Evolutionary conservation across 805 yeast genomes (phyloP).

Genomic region (Saccharomycopsis schoenii): DNA sequence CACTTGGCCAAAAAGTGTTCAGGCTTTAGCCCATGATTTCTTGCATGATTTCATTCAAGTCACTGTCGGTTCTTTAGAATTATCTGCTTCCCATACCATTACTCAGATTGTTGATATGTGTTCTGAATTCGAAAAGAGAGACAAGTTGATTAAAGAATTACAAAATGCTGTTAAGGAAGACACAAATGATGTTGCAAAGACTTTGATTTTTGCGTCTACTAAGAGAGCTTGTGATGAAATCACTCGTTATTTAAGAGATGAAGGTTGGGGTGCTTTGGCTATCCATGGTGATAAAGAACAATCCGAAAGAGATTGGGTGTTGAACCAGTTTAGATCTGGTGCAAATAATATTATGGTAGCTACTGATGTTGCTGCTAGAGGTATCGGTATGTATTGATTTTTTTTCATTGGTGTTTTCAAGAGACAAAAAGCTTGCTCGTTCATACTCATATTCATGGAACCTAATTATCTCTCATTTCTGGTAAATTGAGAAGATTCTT

Average conservation of each 20-base stretch:
- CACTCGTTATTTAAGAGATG: slow-evolving; percentile 82
- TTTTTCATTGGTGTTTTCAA: slow-evolving; percentile 20
- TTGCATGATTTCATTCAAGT: slow-evolving; percentile 92
- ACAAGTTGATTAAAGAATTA: slow-evolving; percentile 73
- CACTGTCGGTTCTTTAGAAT: slow-evolving; percentile 89
- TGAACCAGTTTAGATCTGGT: slow-evolving; percentile 85
- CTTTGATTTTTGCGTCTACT: slow-evolving; percentile 88
- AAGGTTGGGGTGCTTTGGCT: slow-evolving; percentile 98
- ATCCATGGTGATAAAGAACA: slow-evolving; percentile 98
- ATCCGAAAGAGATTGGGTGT: slow-evolving; percentile 97
- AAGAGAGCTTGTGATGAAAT: slow-evolving; percentile 97
- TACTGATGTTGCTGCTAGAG: slow-evolving; percentile 99
- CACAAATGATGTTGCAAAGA: slow-evolving; percentile 58
- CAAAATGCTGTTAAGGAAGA: slow-evolving; percentile 58
- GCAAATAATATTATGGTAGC: slow-evolving; percentile 97
- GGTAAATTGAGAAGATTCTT: background rate
- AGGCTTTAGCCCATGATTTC: slow-evolving; percentile 85
- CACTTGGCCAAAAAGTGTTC: slow-evolving; percentile 99
- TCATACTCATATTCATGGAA: too few relatives aligned
- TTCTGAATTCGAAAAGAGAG: slow-evolving; percentile 89
- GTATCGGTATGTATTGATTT: slow-evolving; percentile 81
- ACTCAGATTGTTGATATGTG: slow-evolving; percentile 89
- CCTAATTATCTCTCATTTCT: background rate
- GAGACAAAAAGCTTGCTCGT: background rate
- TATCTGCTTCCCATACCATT: slow-evolving; percentile 94